Evolutionary conservation across 2,329 filamentous ascomycete genomes (phyloP).

Genomic region (Apiospora arundinis): DNA sequence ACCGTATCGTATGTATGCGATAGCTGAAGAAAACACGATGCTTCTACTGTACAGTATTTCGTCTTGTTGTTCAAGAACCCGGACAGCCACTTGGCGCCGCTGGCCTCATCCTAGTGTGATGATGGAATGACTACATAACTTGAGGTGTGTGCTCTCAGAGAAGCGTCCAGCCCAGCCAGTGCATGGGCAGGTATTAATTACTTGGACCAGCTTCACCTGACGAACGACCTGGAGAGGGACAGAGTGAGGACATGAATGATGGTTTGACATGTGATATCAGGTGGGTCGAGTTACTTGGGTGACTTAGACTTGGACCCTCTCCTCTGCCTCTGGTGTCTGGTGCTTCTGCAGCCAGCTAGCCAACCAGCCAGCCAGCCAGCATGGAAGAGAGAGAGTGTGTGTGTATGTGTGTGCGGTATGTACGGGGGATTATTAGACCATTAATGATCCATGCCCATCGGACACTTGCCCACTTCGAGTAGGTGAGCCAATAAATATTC

Average conservation of each 20-base stretch:
- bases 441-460: background rate
- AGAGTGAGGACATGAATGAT: background rate
- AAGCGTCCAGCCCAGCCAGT: background rate
- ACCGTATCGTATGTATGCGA: background rate
- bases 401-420: background rate
- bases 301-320: background rate
- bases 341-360: too few species aligned
- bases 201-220: background rate
- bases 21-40: background rate
- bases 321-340: background rate
- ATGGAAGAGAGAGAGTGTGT: too few species aligned
- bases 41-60: too few species aligned
- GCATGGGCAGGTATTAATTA: background rate
- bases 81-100: slow-evolving; percentile 1
- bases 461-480: slow-evolving; percentile 7
- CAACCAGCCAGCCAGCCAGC: background rate
- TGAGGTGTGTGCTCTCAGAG: background rate
- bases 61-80: background rate
- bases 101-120: slow-evolving; percentile 15
- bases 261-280: slow-evolving; percentile 7
- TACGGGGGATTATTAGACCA: background rate
- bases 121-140: slow-evolving; percentile 12
- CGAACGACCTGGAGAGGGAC: background rate
- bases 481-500: background rate
- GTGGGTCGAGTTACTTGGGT: background rate